phyloP scores from a whole-genome alignment of 108 stramenopile genomes.

The Schizochytrium sp. region DNA sequence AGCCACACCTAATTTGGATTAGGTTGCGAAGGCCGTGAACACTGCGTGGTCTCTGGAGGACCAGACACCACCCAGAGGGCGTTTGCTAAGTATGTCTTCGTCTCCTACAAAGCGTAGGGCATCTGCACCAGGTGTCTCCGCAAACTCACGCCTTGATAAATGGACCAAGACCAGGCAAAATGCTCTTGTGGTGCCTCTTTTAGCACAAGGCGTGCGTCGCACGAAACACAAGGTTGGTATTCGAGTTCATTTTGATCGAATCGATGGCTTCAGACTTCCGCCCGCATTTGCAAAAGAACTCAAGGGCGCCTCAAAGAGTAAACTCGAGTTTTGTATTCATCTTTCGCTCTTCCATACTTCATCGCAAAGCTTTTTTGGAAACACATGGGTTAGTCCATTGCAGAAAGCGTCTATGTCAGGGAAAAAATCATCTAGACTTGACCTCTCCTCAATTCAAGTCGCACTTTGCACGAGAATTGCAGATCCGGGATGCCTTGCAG shows the following conservation, averaged over 20 bases:
- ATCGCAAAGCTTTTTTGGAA: constrained; percentile 50
- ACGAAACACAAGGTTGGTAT: constrained; percentile 10
- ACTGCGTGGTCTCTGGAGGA: too few relatives aligned
- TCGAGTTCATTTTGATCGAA: background rate
- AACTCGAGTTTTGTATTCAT: constrained; percentile 39
- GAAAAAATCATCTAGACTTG: background rate
- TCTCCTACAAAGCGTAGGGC: too few relatives aligned
- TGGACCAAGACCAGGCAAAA: constrained; percentile 32
- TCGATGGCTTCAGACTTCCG: constrained; percentile 48
- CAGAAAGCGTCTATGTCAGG: background rate
- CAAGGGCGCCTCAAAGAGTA: constrained; percentile 4
- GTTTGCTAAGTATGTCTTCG: too few relatives aligned
- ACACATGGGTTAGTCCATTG: constrained; percentile 49
- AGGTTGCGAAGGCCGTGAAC: too few relatives aligned
- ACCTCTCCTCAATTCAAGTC: background rate
- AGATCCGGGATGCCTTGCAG: constrained; percentile 20
- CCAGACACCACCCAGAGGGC: too few relatives aligned
- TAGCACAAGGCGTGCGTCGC: constrained; percentile 34
- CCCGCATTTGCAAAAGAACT: constrained; percentile 19
- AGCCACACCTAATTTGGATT: too few relatives aligned
- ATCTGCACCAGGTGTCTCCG: too few relatives aligned
- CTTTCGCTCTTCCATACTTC: constrained; percentile 53
- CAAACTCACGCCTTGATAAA: background rate
- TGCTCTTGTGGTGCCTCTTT: constrained; percentile 8
- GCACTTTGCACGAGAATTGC: constrained; percentile 6